phyloP scores from a whole-genome alignment of 2,329 filamentous ascomycete genomes.

The Fusarium aywerte region DNA sequence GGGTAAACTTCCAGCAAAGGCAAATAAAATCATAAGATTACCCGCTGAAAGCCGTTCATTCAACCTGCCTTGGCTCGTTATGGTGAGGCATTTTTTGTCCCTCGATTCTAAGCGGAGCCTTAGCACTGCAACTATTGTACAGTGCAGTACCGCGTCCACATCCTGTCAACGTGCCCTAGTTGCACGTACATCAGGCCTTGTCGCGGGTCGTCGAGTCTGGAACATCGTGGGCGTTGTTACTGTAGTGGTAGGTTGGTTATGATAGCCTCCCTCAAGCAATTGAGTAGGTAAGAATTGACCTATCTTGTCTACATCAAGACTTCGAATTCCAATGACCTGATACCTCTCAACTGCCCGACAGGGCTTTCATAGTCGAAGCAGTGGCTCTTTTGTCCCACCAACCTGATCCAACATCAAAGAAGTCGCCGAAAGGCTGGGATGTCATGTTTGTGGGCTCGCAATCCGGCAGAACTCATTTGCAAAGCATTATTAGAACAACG shows the following conservation, averaged over 20 bases:
- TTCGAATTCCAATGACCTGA: conserved; percentile 3
- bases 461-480: conserved; percentile 14
- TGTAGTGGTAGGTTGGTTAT: background rate
- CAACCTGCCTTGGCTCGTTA: conserved; percentile 6
- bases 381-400: conserved; percentile 14
- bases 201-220: conserved; percentile 39
- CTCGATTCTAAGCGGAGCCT: conserved; percentile 27
- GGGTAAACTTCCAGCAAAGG: conserved; percentile 22
- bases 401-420: background rate
- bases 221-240: conserved; percentile 32
- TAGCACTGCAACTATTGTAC: conserved; percentile 30
- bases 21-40: conserved; percentile 17
- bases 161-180: conserved; percentile 4
- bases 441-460: background rate
- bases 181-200: background rate
- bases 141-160: conserved; percentile 2
- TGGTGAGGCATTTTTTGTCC: conserved; percentile 42
- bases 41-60: conserved; percentile 29
- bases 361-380: conserved; percentile 16
- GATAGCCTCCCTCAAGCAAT: conserved; percentile 35
- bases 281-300: conserved; percentile 32
- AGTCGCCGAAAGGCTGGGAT: background rate
- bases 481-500: conserved; percentile 23
- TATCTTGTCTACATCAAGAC: conserved; percentile 13
- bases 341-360: background rate